These are phyloP conservation scores for Alternaria sp. DNA, from an alignment of 2,329 filamentous ascomycete genomes.

Conservation along the genomic window DNA sequence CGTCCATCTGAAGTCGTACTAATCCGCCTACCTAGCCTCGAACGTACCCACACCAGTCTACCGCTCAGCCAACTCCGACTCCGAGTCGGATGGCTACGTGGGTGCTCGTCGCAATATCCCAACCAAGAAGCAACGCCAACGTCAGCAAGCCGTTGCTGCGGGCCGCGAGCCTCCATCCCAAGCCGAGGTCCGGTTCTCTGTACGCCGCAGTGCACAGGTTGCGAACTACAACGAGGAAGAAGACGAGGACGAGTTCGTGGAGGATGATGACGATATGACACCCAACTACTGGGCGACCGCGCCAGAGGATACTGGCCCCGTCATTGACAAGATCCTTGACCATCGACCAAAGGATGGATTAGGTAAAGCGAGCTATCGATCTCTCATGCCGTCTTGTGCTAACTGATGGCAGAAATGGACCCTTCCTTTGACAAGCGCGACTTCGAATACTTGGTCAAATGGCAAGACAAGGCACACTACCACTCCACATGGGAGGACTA, in stretches of 20 bases:
- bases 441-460: constrained; percentile 92
- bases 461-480: constrained; percentile 94
- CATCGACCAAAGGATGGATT: constrained; percentile 78
- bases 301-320: constrained; percentile 79
- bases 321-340: constrained; percentile 90
- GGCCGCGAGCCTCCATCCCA: constrained; percentile 70
- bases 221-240: constrained; percentile 75
- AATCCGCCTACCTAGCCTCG: constrained; percentile 65
- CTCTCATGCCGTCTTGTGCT: constrained; percentile 18
- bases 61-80: constrained; percentile 70
- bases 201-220: constrained; percentile 79
- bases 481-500: constrained; percentile 95
- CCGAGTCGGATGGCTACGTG: constrained; percentile 73
- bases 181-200: constrained; percentile 90
- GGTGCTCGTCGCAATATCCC: constrained; percentile 72
- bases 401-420: constrained; percentile 45
- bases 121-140: constrained; percentile 79
- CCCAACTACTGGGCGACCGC: constrained; percentile 75
- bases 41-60: constrained; percentile 59
- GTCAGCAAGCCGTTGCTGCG: constrained; percentile 71
- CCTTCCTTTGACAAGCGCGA: constrained; percentile 68
- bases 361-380: constrained; percentile 41
- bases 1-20: constrained; percentile 25
- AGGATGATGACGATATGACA: constrained; percentile 69
- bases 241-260: constrained; percentile 62